Base-by-base conservation (phyloP, 2,329 filamentous ascomycete genomes). In the Exophiala xenobiotica region DNA sequence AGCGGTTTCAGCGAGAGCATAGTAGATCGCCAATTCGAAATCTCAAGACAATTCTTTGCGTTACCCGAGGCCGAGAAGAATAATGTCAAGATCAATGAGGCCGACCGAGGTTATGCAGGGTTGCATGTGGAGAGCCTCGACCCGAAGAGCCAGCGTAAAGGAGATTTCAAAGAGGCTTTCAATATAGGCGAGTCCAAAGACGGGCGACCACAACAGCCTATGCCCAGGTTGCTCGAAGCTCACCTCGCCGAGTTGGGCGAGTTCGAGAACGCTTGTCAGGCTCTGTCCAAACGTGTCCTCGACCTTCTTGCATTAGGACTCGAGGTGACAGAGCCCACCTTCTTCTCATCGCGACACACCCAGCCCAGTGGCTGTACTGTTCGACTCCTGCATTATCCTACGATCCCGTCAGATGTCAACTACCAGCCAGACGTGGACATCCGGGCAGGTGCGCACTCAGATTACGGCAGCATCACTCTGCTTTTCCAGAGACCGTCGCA, bases 151-250 rank as follows among this genome's bases (percentile, higher is more conserved):
- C 90, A 96, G 68, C 82, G 84, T 69, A 88, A 87, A 76, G 64
- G 89, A 12, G 90, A 96, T 65, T 90, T 89, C 62, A 96, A 96
- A 77, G 89, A 96, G 88, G 90, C 87, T 29, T 92, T 97, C 78
- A 99, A 97, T 73, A 87, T 97, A 65, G 89, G 86, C 58, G 82
- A 89, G 61, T 95, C 93, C 66, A 66, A 75, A 51, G 61, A 82
- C 56, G 78, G 82, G 60, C 83, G 84, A 69, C 79, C 87, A 11
- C 83, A 86, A 56, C 92, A 97, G 67, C 85, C 87, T 6, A 75
- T 97, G 1, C 90, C 92, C 0, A 64, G 74, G 1, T 76, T 81
- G 6, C 76, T 97, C 2, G 65, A 72, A 12, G 60, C 75, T 1
- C 75, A 87, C 54, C 79, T 87, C 63, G 62, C 74, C 5, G 76